Percentiles rank a stretch among this genome's conserved stretches.
These are phyloP conservation scores for Eucalyptus microcorys DNA, from an alignment of 345 rosid species.

Conservation along the genomic window DNA sequence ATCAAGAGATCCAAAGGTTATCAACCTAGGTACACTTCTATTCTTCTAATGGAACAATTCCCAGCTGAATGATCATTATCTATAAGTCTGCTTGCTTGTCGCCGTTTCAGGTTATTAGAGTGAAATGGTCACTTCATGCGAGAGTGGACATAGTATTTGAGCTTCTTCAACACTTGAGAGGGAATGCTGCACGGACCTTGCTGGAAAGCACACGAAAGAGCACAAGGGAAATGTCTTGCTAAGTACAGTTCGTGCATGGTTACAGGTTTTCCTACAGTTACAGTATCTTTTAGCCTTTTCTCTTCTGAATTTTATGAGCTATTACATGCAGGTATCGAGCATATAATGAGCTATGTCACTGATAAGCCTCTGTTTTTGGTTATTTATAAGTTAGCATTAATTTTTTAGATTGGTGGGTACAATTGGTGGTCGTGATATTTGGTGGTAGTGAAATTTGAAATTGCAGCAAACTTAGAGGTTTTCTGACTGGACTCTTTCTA, in stretches of 20 bases:
- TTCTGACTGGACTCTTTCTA: neutral
- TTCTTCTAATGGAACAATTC: neutral
- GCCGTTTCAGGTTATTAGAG: slow-evolving; percentile 33
- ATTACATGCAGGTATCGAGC: neutral
- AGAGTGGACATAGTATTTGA: slow-evolving; percentile 52
- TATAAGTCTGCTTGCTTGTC: neutral
- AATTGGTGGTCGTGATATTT: neutral
- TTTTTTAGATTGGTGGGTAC: neutral
- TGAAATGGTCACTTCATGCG: slow-evolving; percentile 60
- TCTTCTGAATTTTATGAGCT: neutral
- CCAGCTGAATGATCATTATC: neutral
- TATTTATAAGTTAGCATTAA: neutral
- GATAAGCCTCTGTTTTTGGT: neutral
- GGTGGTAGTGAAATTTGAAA: neutral
- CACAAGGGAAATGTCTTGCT: slow-evolving; percentile 46
- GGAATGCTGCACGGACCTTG: slow-evolving; percentile 18
- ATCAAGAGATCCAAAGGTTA: slow-evolving; percentile 53
- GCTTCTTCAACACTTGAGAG: slow-evolving; percentile 31
- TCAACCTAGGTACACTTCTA: slow-evolving; percentile 31
- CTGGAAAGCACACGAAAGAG: slow-evolving; percentile 26
- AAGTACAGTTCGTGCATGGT: slow-evolving; percentile 45
- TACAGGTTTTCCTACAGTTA: slow-evolving; percentile 19
- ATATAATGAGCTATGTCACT: neutral
- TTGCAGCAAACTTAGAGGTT: neutral
- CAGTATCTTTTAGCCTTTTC: neutral